Evolutionary conservation across 768 basidiomycete genomes (phyloP).

Genomic region (Suillus plorans): DNA sequence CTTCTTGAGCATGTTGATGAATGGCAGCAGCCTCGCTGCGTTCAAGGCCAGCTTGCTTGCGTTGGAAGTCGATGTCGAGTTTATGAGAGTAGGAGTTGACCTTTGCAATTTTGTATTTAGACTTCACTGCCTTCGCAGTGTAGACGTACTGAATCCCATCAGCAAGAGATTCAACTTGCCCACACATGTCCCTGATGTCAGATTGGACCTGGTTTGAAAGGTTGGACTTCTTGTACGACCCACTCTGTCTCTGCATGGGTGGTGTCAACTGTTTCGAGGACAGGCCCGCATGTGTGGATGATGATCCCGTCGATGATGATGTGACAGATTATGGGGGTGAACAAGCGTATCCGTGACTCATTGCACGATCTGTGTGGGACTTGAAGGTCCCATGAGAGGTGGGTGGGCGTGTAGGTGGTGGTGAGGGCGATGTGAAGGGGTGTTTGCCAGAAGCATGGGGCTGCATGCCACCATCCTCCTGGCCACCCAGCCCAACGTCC

Average conservation of each 20-base stretch:
- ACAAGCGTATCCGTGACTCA: rapidly evolving
- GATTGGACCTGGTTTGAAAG: not conserved
- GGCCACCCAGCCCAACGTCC: not conserved
- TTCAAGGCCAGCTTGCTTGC: not conserved
- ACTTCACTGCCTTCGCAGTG: not conserved
- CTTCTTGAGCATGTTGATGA: not conserved
- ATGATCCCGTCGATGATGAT: not conserved
- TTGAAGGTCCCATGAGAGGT: not conserved
- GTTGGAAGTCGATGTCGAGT: not conserved
- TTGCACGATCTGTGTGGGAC: not conserved
- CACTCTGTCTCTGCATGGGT: not conserved
- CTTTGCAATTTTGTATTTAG: not conserved
- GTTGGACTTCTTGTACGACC: not conserved
- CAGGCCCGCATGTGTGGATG: rapidly evolving
- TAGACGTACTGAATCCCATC: not conserved
- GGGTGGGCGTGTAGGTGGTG: not conserved
- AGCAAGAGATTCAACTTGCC: not conserved
- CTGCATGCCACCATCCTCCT: too few relatives aligned
- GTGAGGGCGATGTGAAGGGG: not conserved
- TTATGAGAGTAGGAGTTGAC: not conserved
- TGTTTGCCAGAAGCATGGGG: not conserved
- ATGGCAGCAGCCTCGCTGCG: not conserved
- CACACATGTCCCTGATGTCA: not conserved
- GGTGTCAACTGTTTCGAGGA: not conserved
- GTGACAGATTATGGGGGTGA: not conserved